Percentiles rank a stretch among this genome's conserved stretches.
These are phyloP conservation scores for Pestalotiopsis fici DNA, from an alignment of 2,329 filamentous ascomycete species.

Conservation along the genomic window DNA sequence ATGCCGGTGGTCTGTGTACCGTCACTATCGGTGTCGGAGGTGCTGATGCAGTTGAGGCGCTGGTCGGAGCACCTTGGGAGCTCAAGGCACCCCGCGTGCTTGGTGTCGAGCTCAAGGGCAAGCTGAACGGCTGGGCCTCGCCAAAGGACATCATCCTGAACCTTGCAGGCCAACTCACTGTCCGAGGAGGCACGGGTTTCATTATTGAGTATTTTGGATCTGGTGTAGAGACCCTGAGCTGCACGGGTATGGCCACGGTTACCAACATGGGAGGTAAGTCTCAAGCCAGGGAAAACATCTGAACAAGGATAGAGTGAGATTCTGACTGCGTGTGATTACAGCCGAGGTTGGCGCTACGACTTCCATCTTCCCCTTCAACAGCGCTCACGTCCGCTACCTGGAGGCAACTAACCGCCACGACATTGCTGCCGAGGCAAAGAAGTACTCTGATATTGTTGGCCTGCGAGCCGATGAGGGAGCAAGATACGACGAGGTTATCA, in stretches of 20 bases:
- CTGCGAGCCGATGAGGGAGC: conserved; percentile 79
- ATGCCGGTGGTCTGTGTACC: conserved; percentile 90
- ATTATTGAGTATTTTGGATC: conserved; percentile 94
- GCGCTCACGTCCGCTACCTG: conserved; percentile 82
- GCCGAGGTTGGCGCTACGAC: conserved; percentile 92
- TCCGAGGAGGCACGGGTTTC: conserved; percentile 89
- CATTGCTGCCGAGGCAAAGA: conserved; percentile 67
- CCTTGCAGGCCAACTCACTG: conserved; percentile 86
- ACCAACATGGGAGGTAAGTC: conserved; percentile 84
- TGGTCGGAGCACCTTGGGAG: conserved; percentile 97
- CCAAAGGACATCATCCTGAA: conserved; percentile 95
- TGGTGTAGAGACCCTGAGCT: conserved; percentile 85
- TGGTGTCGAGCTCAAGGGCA: conserved; percentile 80
- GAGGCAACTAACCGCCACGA: conserved; percentile 76
- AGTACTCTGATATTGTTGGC: conserved; percentile 53
- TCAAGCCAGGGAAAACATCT: background rate
- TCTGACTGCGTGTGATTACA: conserved; percentile 81
- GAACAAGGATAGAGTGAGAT: conserved; percentile 74
- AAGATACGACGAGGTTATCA: conserved; percentile 87
- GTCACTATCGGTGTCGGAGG: conserved; percentile 97
- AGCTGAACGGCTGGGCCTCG: conserved; percentile 86
- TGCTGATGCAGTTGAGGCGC: conserved; percentile 93
- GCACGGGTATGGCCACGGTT: conserved; percentile 90
- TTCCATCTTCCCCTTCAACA: conserved; percentile 90
- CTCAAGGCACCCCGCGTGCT: conserved; percentile 91